Conservation (phyloP, 2,329 filamentous ascomycete species). For the Pseudocercospora vitis region DNA sequence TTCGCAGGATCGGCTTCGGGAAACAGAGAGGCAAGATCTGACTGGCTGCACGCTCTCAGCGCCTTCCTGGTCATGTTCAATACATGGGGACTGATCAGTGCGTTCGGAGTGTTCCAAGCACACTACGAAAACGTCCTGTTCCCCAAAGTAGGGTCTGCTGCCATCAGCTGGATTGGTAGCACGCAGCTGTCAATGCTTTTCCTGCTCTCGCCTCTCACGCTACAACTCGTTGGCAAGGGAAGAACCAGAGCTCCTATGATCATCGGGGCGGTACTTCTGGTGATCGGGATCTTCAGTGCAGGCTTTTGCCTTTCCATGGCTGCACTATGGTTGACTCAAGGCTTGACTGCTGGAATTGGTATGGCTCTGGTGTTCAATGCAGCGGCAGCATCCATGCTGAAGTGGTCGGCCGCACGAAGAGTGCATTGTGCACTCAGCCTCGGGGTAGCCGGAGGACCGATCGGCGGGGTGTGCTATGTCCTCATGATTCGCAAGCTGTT, state of each 20-base stretch:
- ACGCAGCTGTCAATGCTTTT: slow-evolving; percentile 6
- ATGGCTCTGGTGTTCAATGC: neutral
- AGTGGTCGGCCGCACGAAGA: neutral
- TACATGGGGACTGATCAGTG: neutral
- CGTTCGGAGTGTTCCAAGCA: neutral
- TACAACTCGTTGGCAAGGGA: neutral
- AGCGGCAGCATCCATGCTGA: neutral
- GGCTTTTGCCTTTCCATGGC: neutral
- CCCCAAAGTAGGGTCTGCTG: neutral
- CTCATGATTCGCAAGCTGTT: neutral
- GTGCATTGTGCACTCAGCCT: neutral
- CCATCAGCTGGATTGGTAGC: slow-evolving; percentile 6
- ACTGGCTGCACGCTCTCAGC: neutral
- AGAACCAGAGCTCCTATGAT: neutral
- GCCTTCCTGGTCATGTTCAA: neutral
- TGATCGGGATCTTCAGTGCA: neutral
- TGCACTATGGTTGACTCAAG: slow-evolving; percentile 1
- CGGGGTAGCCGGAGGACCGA: neutral
- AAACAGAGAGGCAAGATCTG: neutral
- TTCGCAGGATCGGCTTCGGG: no score
- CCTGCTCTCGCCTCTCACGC: neutral
- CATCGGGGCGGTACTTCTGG: neutral
- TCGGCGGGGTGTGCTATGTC: neutral
- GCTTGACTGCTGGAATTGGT: neutral
- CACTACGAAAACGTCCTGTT: neutral